phyloP scores from a whole-genome alignment of 129 eudicot species.

The sunflower (Helianthus annuus) region DNA sequence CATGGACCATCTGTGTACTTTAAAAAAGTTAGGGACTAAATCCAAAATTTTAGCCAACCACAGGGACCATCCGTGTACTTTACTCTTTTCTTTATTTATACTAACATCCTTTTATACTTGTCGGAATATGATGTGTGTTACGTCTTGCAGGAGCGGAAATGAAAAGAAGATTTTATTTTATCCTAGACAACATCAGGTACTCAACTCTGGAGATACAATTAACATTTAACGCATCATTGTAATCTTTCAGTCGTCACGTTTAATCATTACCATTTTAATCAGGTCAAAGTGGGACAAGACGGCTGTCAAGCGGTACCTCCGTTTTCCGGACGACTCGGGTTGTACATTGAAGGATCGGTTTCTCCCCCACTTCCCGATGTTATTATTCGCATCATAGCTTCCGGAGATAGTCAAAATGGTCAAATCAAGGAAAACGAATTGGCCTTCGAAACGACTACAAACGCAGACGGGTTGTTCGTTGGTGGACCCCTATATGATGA shows the following conservation, averaged over 20 bases:
- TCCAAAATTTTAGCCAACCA: no score
- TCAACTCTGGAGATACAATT: conserved; percentile 17
- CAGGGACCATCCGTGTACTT: no score
- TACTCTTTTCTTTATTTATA: background rate
- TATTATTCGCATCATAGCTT: conserved; percentile 60
- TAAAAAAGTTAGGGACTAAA: no score
- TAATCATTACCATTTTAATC: conserved; percentile 22
- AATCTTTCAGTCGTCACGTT: conserved; percentile 6
- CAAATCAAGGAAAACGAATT: conserved; percentile 62
- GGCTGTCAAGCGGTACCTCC: conserved; percentile 79
- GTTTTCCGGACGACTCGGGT: conserved; percentile 78
- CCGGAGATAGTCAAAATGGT: conserved; percentile 61
- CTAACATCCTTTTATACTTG: background rate
- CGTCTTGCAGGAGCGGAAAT: conserved; percentile 51
- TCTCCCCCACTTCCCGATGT: conserved; percentile 92
- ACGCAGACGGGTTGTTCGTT: conserved; percentile 59
- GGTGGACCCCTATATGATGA: conserved; percentile 97
- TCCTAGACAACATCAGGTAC: conserved; percentile 78
- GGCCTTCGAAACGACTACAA: conserved; percentile 73
- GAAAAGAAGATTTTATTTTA: conserved; percentile 68
- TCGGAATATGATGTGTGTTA: conserved; percentile 16
- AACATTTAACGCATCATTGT: conserved; percentile 12
- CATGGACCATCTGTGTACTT: no score
- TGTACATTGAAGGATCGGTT: conserved; percentile 95
- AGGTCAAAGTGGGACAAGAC: conserved; percentile 66